Base-by-base conservation (phyloP, 78 protist genomes). In the Dictyostelium brefeldianum region DNA sequence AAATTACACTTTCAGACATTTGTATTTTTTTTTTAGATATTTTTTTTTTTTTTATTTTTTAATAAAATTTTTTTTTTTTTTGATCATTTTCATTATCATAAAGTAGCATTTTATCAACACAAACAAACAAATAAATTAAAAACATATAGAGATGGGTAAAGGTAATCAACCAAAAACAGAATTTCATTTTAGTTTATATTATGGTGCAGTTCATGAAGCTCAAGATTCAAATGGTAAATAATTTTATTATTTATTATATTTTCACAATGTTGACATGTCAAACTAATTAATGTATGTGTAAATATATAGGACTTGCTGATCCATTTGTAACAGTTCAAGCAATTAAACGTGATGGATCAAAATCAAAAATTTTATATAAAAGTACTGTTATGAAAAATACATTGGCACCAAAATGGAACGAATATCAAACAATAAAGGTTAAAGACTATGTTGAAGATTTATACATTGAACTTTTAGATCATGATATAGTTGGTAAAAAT, bases 211-310 rank as follows among this genome's bases (percentile, higher is more conserved):
- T 59, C 25, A n/a, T 59, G 69, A 59, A 59, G 69, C 69, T 8
- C 69, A 59, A 59, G 69, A 59, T 59, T 22, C 25, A 59, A 59
- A 59, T 59, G 69, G 69, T 59, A 59, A 20, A 8, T 56, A 54
- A 18, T 54, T 18, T 2, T 51, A 14, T 4, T 4, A 53, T 53
- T 9, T 53, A 53, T 53, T 53, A 14, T 53, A 17, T 17, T 14
- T 53, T 53, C 18, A 53, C 18, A 17, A 14, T 53, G 5, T 53
- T 14, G 2, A 17, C n/a, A n/a, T n/a, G n/a, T n/a, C n/a, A n/a
- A 53, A 53, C 18, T 53, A 53, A 17, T 14, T 53, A 15, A 14
- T 53, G 12, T 53, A 15, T 53, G 5, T 53, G 18, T 7, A 59
- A 20, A 59, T 59, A 9, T 8, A 59, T 59, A 59, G 69, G 69